Conservation (phyloP, 2,329 filamentous ascomycete species). For the Cryphonectria carpinicola region DNA sequence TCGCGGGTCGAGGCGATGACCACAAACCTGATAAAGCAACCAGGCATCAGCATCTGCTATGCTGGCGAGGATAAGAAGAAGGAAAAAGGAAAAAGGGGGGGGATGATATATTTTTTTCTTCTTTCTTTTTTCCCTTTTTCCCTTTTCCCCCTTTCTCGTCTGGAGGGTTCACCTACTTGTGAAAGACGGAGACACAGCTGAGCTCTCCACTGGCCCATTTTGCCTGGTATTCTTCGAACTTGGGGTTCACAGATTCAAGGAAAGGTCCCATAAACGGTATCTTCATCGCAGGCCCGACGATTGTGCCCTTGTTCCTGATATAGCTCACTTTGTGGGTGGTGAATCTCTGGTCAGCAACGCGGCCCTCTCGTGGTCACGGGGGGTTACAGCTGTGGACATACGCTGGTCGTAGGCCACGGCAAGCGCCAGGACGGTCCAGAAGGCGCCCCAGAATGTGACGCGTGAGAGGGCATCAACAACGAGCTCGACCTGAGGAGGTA, state of each 20-base stretch:
- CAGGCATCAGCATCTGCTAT: slow-evolving; percentile 21
- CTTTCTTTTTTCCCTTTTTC: neutral
- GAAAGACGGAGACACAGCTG: slow-evolving; percentile 98
- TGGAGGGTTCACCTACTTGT: slow-evolving; percentile 73
- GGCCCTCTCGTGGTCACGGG: neutral
- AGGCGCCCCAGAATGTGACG: slow-evolving; percentile 63
- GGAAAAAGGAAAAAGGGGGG: no score
- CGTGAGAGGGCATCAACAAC: slow-evolving; percentile 60
- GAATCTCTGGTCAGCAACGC: slow-evolving; percentile 20
- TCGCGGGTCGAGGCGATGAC: slow-evolving; percentile 95
- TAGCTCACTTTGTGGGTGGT: slow-evolving; percentile 67
- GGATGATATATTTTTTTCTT: neutral
- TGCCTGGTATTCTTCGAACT: slow-evolving; percentile 86
- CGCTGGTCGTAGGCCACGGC: slow-evolving; percentile 88
- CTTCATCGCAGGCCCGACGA: slow-evolving; percentile 76
- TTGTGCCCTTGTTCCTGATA: slow-evolving; percentile 73
- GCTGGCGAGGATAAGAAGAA: neutral
- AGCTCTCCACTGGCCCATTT: slow-evolving; percentile 92
- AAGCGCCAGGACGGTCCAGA: slow-evolving; percentile 71
- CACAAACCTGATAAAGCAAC: slow-evolving; percentile 74
- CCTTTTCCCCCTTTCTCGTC: neutral
- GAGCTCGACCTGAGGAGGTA: slow-evolving; percentile 61
- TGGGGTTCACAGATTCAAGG: slow-evolving; percentile 86
- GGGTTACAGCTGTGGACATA: slow-evolving; percentile 51
- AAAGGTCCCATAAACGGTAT: slow-evolving; percentile 94